Evolutionary conservation across 1,284 basidiomycete genomes (phyloP).

Genomic region (Apiotrichum laibachii): DNA sequence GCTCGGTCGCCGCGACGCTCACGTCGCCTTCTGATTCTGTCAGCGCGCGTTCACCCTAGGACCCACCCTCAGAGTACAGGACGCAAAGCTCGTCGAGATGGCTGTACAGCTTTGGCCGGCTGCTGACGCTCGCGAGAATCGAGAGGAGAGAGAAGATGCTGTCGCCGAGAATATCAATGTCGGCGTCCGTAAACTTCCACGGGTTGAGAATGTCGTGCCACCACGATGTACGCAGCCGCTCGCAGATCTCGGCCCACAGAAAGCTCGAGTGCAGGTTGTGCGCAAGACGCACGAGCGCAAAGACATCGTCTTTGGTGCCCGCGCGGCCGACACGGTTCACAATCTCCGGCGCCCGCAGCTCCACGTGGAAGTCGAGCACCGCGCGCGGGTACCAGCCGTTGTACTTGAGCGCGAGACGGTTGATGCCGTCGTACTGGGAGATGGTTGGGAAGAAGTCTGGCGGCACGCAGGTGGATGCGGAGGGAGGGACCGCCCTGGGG

Average conservation of each 20-base stretch:
- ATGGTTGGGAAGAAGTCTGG: conserved; percentile 16
- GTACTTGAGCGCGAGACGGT: conserved; percentile 19
- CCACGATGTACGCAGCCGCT: conserved; percentile 11
- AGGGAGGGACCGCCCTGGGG: background rate
- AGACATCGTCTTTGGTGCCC: conserved; percentile 12
- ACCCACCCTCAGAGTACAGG: conserved; percentile 16
- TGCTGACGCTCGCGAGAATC: conserved; percentile 16
- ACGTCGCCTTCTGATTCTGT: conserved; percentile 5
- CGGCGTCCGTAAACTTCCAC: conserved; percentile 14
- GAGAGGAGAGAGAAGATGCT: conserved; percentile 12
- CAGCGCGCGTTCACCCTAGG: background rate
- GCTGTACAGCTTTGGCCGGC: conserved; percentile 9
- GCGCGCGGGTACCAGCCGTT: conserved; percentile 22
- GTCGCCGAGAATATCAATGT: conserved; percentile 10
- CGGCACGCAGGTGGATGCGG: background rate
- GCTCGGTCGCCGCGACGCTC: conserved; percentile 8
- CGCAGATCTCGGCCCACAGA: conserved; percentile 21
- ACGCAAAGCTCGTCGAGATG: conserved; percentile 20
- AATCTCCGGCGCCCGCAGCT: conserved; percentile 16
- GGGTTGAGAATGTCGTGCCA: conserved; percentile 21
- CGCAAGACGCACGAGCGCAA: conserved; percentile 15
- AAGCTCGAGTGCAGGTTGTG: conserved; percentile 10
- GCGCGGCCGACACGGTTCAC: conserved; percentile 10
- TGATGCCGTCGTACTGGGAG: conserved; percentile 17
- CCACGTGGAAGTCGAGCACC: conserved; percentile 24